A percentile compares a stretch with the other conserved stretches of the same genome.
These are phyloP conservation scores for Cyclotella kingstonii DNA, from an alignment of 108 stramenopile species.

Conservation along the genomic window DNA sequence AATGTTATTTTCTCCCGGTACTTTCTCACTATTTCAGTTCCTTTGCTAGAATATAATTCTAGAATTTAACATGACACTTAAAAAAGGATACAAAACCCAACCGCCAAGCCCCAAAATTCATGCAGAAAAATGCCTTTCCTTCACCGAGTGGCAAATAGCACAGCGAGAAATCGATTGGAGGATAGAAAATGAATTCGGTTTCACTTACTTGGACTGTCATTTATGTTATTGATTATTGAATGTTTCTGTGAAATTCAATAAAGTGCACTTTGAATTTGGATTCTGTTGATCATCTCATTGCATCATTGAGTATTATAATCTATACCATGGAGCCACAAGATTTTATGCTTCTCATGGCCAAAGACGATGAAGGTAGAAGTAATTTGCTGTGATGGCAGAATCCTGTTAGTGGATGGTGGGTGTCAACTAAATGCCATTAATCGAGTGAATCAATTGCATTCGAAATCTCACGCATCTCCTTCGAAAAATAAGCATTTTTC, in stretches of 20 bases:
- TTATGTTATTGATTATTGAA: conserved; percentile 9
- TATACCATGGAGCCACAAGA: conserved; percentile 61
- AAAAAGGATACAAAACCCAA: not conserved
- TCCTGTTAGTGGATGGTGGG: not conserved
- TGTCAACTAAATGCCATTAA: not conserved
- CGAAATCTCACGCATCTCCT: not conserved
- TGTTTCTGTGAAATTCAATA: too few species aligned
- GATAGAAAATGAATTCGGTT: conserved; percentile 22
- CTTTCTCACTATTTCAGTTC: not conserved
- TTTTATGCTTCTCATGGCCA: conserved; percentile 78
- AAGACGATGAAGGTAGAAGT: conserved; percentile 49
- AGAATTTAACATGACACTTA: conserved; percentile 8
- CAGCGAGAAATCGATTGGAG: conserved; percentile 37
- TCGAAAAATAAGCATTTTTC: conserved; percentile 38
- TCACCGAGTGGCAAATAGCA: conserved; percentile 25
- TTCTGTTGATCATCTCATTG: conserved; percentile 58
- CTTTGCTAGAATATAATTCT: conserved; percentile 6
- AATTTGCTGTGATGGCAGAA: conserved; percentile 24
- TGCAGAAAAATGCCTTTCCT: conserved; percentile 11
- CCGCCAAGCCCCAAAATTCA: conserved; percentile 14
- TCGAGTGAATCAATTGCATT: not conserved
- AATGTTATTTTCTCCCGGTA: not conserved
- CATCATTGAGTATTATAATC: conserved; percentile 66
- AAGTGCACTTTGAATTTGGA: too few species aligned
- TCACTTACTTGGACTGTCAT: conserved; percentile 26